Conservation (phyloP, 1,284 basidiomycete genomes). For the Ceratorhiza oryzae-sativae region DNA sequence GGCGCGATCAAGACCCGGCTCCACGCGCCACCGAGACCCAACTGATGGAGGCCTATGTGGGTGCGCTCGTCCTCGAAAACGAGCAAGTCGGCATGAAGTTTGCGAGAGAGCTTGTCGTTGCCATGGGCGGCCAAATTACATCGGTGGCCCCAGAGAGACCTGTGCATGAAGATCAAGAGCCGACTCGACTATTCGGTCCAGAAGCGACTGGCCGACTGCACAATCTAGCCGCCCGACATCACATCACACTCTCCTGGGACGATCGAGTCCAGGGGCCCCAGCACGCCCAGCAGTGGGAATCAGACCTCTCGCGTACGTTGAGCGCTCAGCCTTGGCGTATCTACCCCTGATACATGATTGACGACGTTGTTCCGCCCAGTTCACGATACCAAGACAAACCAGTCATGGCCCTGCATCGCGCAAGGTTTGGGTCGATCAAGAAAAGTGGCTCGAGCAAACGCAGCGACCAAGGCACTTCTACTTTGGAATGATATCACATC, state of each 20-base stretch:
- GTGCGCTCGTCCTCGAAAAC: conserved; percentile 17
- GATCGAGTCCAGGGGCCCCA: neutral
- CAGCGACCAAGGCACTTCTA: neutral
- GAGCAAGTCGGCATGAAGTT: neutral
- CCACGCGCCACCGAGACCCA: neutral
- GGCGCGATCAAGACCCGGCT: neutral
- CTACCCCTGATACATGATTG: neutral
- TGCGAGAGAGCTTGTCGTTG: neutral
- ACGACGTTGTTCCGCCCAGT: neutral
- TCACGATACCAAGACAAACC: neutral
- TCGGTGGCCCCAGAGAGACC: neutral
- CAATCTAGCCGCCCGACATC: conserved; percentile 1
- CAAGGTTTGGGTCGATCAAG: neutral
- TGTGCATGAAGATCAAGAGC: neutral
- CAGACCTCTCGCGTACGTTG: neutral
- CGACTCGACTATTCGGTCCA: neutral
- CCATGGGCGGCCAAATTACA: neutral
- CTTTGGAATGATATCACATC: neutral
- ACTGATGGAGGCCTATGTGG: conserved; percentile 27
- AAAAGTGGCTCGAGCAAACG: conserved; percentile 7
- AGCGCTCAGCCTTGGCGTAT: neutral
- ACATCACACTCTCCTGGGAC: neutral
- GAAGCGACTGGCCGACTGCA: neutral
- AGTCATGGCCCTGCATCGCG: conserved; percentile 2
- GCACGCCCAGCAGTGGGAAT: conserved; percentile 17